phyloP scores from a whole-genome alignment of 1,139 yeast genomes.

The Sugiyamaella sp. region DNA sequence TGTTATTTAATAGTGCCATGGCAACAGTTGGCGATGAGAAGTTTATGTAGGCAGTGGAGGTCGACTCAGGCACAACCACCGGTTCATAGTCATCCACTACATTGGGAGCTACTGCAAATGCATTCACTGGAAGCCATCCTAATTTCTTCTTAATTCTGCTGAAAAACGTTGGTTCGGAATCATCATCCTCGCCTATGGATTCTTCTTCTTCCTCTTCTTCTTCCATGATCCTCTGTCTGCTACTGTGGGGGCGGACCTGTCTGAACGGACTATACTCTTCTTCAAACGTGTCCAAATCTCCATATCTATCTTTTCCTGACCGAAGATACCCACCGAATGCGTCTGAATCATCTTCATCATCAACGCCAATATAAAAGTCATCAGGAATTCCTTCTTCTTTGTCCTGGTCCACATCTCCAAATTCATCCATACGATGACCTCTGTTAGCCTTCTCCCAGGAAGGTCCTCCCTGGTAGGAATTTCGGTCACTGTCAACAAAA shows the following conservation, averaged over 20 bases:
- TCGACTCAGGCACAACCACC: background rate
- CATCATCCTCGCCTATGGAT: background rate
- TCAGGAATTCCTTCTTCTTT: constrained; percentile 15
- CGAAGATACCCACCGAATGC: background rate
- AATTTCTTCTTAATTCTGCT: constrained; percentile 15
- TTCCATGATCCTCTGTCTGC: constrained; percentile 4
- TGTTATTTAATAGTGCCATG: constrained; percentile 1
- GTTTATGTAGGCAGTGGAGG: background rate
- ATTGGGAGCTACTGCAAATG: background rate
- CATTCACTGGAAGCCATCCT: constrained; percentile 15
- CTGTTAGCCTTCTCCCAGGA: constrained; percentile 13
- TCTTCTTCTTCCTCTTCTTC: constrained; percentile 16
- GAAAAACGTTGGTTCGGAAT: constrained; percentile 6
- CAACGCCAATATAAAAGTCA: constrained; percentile 15
- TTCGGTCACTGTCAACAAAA: background rate
- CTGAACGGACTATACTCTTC: constrained; percentile 4
- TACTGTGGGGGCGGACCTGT: background rate
- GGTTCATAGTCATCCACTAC: background rate
- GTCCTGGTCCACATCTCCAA: constrained; percentile 12
- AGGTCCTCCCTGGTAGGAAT: constrained; percentile 11
- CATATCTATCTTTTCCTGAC: constrained; percentile 5
- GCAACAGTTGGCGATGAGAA: constrained; percentile 1
- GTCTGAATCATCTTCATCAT: constrained; percentile 15
- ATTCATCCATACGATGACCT: constrained; percentile 15
- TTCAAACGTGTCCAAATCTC: background rate